Base-by-base conservation (phyloP, 1,139 yeast genomes). In the Trichomonascaceae sp. region DNA sequence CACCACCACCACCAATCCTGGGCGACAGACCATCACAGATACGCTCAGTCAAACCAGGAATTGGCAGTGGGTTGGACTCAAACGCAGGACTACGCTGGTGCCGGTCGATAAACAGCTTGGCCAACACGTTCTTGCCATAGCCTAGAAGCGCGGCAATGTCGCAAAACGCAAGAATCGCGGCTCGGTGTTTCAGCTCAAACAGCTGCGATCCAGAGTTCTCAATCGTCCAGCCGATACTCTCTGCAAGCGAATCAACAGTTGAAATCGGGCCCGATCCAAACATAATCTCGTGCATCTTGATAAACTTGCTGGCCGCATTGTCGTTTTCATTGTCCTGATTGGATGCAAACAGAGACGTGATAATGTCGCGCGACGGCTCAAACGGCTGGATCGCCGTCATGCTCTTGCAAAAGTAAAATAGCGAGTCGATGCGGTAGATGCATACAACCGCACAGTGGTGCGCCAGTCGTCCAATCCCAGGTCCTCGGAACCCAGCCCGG, bases 381-480 rank as follows among this genome's bases (percentile, higher is more conserved):
- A 43, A 49, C 17, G 52, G 54, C 30, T 43, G 44, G 15, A 33
- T 34, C 5, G 51, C 36, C 14, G 46, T 44, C 38, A 48, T 28
- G 20, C 52, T 41, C 36, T 55, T 55, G 42, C 57, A 46, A 27
- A 52, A 45, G 33, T 54, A 54, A 33, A 48, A 55, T 22, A 55
- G 38, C 17, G 52, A 48, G 32, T 50, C 58, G 13, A 55, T 31
- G 28, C 51, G 36, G 29, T 41, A 39, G 18, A 38, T 35, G 13
- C 50, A 39, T 11, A 52, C 51, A 9, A 48, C 45, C 6, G 54
- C 54, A 28, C 50, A 43, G 37, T 54, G 57, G 29, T 53, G 56
- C 32, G 52, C 51, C 18, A 54, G 36, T 17, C 60, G 30, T 18
- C 60, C 60, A 8, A 48, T 47, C 2, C 54, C 53, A 2, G 59